A percentile compares a stretch with the other conserved stretches of the same genome.
Conservation (phyloP, 2,329 filamentous ascomycete species). For the Colletotrichum euphorbiae region DNA sequence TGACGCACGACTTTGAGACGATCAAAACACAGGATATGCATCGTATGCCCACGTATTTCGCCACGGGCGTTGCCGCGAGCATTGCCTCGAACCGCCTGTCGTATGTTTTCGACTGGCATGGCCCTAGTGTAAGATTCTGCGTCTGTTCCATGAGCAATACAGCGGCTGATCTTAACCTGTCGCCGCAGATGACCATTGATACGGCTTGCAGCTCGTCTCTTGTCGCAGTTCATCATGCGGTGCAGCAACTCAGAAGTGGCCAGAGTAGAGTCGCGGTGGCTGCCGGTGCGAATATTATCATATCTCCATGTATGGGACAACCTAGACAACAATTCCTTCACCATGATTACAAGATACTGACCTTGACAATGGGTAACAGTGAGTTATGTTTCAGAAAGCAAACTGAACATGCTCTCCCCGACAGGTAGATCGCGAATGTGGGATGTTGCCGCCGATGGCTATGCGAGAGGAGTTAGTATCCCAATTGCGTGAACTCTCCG, state of each 20-base stretch:
- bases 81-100: slow-evolving; percentile 54
- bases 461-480: slow-evolving; percentile 60
- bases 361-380: not conserved
- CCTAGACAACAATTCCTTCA: slow-evolving; percentile 25
- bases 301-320: slow-evolving; percentile 1
- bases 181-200: slow-evolving; percentile 52
- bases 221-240: slow-evolving; percentile 55
- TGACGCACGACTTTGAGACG: slow-evolving; percentile 44
- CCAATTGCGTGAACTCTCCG: too few species aligned
- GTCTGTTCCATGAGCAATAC: not conserved
- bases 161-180: slow-evolving; percentile 53
- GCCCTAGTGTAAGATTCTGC: slow-evolving; percentile 46
- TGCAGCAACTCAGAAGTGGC: slow-evolving; percentile 48
- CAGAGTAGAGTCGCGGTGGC: slow-evolving; percentile 46
- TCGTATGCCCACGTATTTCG: slow-evolving; percentile 44
- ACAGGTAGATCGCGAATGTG: slow-evolving; percentile 52
- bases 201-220: slow-evolving; percentile 59
- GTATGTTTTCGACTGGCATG: slow-evolving; percentile 53
- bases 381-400: not conserved
- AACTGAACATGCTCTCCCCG: slow-evolving; percentile 50
- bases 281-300: slow-evolving; percentile 44
- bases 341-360: not conserved
- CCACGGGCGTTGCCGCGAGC: slow-evolving; percentile 48
- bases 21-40: slow-evolving; percentile 43
- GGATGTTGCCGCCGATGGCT: slow-evolving; percentile 60